Conservation (phyloP, 148 eudicot species). For the Arbutus unedo region DNA sequence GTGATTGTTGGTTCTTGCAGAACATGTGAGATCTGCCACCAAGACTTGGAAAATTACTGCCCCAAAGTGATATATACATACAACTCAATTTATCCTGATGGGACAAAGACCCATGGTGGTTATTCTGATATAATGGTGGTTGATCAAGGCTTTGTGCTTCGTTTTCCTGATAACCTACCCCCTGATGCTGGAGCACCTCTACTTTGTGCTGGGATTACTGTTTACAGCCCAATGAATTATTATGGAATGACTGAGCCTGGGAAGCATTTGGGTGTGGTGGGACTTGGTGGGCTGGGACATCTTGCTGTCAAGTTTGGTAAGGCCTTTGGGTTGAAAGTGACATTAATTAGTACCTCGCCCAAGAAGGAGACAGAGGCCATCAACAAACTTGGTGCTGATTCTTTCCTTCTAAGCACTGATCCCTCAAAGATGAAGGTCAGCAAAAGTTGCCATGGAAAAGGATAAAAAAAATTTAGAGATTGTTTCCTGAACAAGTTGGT, state of each 20-base stretch:
- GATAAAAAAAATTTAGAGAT: neutral
- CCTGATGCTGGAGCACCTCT: conserved; percentile 56
- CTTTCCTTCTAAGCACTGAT: conserved; percentile 56
- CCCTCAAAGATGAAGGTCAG: conserved; percentile 51
- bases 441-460: neutral
- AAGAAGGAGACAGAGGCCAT: conserved; percentile 57
- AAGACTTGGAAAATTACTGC: conserved; percentile 63
- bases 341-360: conserved; percentile 60
- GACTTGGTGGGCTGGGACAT: conserved; percentile 76
- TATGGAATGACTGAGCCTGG: conserved; percentile 63
- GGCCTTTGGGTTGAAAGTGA: conserved; percentile 71
- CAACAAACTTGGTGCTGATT: conserved; percentile 58
- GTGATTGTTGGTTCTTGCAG: conserved; percentile 56
- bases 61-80: conserved; percentile 43
- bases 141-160: conserved; percentile 52
- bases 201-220: conserved; percentile 20
- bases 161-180: conserved; percentile 53
- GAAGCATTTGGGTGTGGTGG: conserved; percentile 74
- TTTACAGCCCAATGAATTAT: conserved; percentile 72
- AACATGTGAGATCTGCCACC: conserved; percentile 48
- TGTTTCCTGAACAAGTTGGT: neutral
- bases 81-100: conserved; percentile 37
- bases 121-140: conserved; percentile 57
- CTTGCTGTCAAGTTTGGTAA: conserved; percentile 70
- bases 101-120: conserved; percentile 57